Evolutionary conservation across 257 asterid genomes (phyloP).

Genomic region (Petunia secreta): DNA sequence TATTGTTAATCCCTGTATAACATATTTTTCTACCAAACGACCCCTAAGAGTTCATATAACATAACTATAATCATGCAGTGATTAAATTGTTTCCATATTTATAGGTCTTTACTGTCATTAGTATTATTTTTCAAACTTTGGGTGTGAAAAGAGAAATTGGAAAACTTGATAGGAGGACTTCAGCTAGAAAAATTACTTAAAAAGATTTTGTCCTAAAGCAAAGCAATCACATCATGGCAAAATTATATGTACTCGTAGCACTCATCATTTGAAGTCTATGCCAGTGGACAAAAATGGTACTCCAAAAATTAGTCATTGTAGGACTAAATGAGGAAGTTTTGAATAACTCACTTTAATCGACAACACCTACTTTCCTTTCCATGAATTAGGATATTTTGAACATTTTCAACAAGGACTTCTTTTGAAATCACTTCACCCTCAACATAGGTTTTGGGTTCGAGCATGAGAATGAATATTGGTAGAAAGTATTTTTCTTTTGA

Average conservation of each 20-base stretch:
- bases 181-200: background rate
- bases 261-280: background rate
- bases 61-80: too few species aligned
- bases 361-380: background rate
- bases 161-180: background rate
- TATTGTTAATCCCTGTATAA: too few species aligned
- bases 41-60: too few species aligned
- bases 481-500: too few species aligned
- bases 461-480: too few species aligned
- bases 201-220: background rate
- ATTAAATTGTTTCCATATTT: too few species aligned
- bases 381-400: background rate
- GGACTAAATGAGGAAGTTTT: background rate
- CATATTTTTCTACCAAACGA: too few species aligned
- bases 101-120: too few species aligned
- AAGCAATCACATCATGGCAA: background rate
- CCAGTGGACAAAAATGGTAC: background rate
- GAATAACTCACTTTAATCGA: too few species aligned
- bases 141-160: background rate
- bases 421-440: too few species aligned
- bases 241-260: too few species aligned
- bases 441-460: too few species aligned
- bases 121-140: background rate
- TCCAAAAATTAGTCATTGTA: slow-evolving; percentile 5
- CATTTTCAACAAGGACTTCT: background rate